Evolutionary conservation across 208 protist species (phyloP), one percentile per base, ranked within the genome.

Genomic region (Balamuthia mandrillaris): DNA sequence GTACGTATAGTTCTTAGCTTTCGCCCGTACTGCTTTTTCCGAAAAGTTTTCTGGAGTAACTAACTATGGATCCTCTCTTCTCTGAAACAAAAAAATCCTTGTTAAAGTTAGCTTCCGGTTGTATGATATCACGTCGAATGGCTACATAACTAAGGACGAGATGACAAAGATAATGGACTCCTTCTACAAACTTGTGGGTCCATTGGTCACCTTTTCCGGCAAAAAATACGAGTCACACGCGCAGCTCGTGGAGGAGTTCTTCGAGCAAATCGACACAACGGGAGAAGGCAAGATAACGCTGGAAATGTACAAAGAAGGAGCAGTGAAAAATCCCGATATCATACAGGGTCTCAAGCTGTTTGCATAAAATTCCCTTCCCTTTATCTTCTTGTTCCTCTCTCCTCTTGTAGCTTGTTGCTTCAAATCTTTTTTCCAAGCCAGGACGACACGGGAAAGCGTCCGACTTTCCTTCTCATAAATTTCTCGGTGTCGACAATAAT

Each of bases 111-210:
- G 96, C 37, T 97, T 97, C 86, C 93, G 94, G 70, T 92, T 95
- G 24, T 98, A 96, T 89, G 96, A 98, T 89, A 89, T 92, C n/a
- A 94, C 97, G 84, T 91, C 92, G 10, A 93, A 96, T 58, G 96
- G 95, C n/a, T 93, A 88, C 84, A 90, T 98, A 33, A 95, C 92
- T 5, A 85, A 93, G 24, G 65, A 90, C 3, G 96, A 97, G 39
- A 92, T 97, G 81, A 90, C 90, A 54, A 81, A 88, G 61, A 95
- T 97, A 45, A 94, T 98, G 52, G 95, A 95, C 39, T 93, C 91
- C 3, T 94, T 95, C 52, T 97, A 95, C 83, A 96, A 96, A 16
- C 94, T 91, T 27, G 87, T 92, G n/a, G 90, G 88, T 9, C 54
- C 82, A 6, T 52, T 90, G 68, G 89, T 92, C 6, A 92, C 86